Base-by-base conservation (phyloP, 495 filamentous ascomycete genomes). In the Glarea lozoyensis region DNA sequence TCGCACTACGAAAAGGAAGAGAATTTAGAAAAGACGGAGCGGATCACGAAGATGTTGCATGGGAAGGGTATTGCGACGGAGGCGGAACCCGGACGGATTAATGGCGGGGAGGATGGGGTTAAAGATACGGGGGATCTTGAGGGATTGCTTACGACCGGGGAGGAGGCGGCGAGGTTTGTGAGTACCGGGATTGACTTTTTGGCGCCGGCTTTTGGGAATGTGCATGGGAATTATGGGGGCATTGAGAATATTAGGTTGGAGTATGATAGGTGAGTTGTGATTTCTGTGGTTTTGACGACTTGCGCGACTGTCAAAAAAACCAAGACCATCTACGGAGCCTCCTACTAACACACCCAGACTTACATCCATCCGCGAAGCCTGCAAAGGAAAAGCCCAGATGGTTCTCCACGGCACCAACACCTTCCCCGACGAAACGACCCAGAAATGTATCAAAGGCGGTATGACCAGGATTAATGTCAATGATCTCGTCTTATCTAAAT, bases 381-480 rank as follows among this genome's bases (percentile, higher is more conserved):
- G 84, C 2, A 77, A 79, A 21, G 67, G 72, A 32, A 56, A 67
- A 37, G 83, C 88, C 15, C 57, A 71, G 43, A 55, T 92, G 35
- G 86, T 87, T 11, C 64, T 90, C 58, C 86, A 92, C 58, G 86
- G 86, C 10, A 80, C 84, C 19, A 83, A 88, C 56, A 78, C 79
- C 0, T 88, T 87, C 54, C 76, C 74, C 13, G 63, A 78, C 62
- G 73, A 73, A 45, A 83, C 82, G 25, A 84, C 85, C 45, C 54
- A 65, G 37, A 67, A 72, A 55, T 86, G 81, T 54, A 84, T 92
- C 56, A 69, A 66, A 27, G 72, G 66, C 40, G 84, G 85, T 2
- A 79, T 89, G 40, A 73, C 73, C 30, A 87, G 89, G 67, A 67
- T 85, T 46, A 92, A 92, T 64, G 82, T 89, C 45, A 89, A 92